phyloP scores from a whole-genome alignment of 176 grass and related monocot genomes.

The Hyparrhenia diplandra region DNA sequence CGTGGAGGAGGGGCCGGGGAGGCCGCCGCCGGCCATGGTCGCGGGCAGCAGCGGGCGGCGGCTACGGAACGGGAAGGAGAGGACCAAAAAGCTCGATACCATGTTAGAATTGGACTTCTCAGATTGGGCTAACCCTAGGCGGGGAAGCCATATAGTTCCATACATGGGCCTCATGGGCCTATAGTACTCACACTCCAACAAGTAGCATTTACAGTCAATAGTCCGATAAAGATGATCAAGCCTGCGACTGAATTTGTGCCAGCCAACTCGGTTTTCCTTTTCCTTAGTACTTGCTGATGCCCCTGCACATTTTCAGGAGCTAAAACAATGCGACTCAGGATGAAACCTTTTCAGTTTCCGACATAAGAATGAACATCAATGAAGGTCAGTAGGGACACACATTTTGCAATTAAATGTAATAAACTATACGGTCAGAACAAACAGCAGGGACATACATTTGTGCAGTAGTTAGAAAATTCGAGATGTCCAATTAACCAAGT shows the following conservation, averaged over 20 bases:
- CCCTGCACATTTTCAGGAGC: slow-evolving; percentile 45
- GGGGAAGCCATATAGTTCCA: no score
- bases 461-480: neutral
- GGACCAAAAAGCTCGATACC: no score
- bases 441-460: neutral
- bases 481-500: neutral
- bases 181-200: no score
- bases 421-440: neutral
- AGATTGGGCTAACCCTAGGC: no score
- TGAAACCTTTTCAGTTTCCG: neutral
- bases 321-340: neutral
- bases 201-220: slow-evolving; percentile 65
- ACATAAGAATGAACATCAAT: neutral
- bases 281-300: slow-evolving; percentile 62
- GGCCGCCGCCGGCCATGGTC: no score
- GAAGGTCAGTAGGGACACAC: neutral
- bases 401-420: neutral
- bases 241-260: slow-evolving; percentile 71
- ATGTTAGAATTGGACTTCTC: no score
- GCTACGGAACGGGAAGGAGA: no score
- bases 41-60: no score
- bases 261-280: slow-evolving; percentile 92
- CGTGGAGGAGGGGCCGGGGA: no score
- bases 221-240: slow-evolving; percentile 70
- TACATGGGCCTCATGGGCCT: no score